Conservation (phyloP, 352 stramenopile species). For the Phytophthora constricta region DNA sequence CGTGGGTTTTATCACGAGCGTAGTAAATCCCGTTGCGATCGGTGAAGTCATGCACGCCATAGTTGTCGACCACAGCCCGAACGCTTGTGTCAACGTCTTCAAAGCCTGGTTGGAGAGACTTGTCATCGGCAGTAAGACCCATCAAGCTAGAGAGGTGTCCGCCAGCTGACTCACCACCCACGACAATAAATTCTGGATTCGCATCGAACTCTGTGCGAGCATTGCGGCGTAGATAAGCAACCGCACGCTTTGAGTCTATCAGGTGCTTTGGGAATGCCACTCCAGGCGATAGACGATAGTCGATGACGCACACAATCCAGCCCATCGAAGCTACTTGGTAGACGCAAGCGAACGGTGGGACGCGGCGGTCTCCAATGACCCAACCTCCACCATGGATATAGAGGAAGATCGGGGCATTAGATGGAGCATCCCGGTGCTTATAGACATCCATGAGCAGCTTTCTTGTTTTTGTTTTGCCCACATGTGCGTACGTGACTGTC, state of each 20-base stretch:
- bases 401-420: conserved; percentile 68
- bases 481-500: conserved; percentile 58
- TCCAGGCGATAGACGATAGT: conserved; percentile 72
- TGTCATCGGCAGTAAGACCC: conserved; percentile 53
- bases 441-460: conserved; percentile 76
- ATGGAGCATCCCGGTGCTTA: conserved; percentile 39
- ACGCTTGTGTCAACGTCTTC: conserved; percentile 72
- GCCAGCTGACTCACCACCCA: conserved; percentile 67
- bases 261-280: conserved; percentile 65
- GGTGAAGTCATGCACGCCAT: conserved; percentile 65
- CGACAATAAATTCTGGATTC: conserved; percentile 63
- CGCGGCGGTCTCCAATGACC: conserved; percentile 62
- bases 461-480: conserved; percentile 58
- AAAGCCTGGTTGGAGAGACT: conserved; percentile 60
- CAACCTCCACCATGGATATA: conserved; percentile 76
- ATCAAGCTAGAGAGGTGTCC: conserved; percentile 62
- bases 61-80: conserved; percentile 60
- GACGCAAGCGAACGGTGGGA: conserved; percentile 54
- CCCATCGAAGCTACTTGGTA: conserved; percentile 63
- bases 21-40: conserved; percentile 66
- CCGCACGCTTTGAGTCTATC: conserved; percentile 68
- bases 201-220: conserved; percentile 41
- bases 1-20: conserved; percentile 47
- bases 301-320: conserved; percentile 73
- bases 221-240: conserved; percentile 59